Conservation (phyloP, 495 filamentous ascomycete genomes). For the Trichodelitschia bisporula region DNA sequence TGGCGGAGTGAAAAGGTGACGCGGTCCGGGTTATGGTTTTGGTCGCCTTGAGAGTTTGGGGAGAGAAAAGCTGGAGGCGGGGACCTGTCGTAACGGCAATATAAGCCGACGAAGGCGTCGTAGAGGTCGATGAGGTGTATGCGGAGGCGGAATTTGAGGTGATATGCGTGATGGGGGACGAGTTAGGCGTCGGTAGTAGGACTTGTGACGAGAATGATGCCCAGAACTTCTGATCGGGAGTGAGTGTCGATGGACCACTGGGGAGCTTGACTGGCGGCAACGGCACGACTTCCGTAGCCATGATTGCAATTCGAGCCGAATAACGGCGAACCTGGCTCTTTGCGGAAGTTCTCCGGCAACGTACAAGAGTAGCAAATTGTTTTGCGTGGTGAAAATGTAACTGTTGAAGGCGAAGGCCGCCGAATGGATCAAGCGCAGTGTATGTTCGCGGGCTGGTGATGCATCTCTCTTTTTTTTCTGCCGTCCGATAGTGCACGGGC, state of each 20-base stretch:
- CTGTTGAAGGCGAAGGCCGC: no score
- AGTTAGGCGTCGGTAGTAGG: conserved; percentile 61
- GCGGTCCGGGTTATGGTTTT: conserved; percentile 68
- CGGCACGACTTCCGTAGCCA: conserved; percentile 75
- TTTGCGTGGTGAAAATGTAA: not conserved
- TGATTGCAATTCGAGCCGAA: conserved; percentile 14
- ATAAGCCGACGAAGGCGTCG: not conserved
- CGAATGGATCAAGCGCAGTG: no score
- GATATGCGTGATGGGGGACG: conserved; percentile 68
- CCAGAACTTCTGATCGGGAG: conserved; percentile 90
- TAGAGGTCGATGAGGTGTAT: conserved; percentile 20
- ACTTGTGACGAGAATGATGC: conserved; percentile 72
- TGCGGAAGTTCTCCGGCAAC: no score
- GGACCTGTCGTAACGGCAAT: conserved; percentile 70
- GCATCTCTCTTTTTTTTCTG: no score
- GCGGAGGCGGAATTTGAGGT: conserved; percentile 23
- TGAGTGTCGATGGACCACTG: conserved; percentile 40
- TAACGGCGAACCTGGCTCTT: no score
- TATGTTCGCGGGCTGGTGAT: no score
- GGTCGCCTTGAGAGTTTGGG: conserved; percentile 63
- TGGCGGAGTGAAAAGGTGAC: conserved; percentile 63
- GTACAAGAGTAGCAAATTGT: not conserved
- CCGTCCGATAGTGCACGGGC: no score
- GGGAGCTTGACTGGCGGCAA: conserved; percentile 68
- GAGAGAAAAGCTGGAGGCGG: conserved; percentile 77